These are phyloP conservation scores for Stachybotrys chlorohalonatus DNA, from an alignment of 2,329 filamentous ascomycete genomes.

Conservation along the genomic window DNA sequence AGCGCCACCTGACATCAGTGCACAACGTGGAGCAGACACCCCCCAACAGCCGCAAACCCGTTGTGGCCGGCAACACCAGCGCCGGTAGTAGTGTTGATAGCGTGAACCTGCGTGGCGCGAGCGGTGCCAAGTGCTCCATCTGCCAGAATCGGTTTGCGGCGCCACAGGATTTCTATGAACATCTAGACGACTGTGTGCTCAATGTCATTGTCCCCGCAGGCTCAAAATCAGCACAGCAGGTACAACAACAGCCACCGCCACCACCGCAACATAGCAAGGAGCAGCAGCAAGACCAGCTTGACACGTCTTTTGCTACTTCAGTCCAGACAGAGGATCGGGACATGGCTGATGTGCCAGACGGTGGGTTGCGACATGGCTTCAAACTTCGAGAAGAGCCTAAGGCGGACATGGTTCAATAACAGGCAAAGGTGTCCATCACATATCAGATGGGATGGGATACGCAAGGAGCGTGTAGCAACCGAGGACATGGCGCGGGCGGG, in stretches of 20 bases:
- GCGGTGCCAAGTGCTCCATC: slow-evolving; percentile 82
- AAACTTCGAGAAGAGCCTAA: background rate
- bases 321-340: background rate
- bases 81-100: slow-evolving; percentile 2
- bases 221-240: background rate
- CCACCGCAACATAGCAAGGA: background rate
- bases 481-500: no score
- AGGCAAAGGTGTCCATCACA: background rate
- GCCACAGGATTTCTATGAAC: slow-evolving; percentile 95
- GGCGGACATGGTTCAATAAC: background rate
- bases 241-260: background rate
- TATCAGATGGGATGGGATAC: background rate
- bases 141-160: slow-evolving; percentile 72
- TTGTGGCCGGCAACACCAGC: slow-evolving; percentile 9
- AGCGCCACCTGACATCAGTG: slow-evolving; percentile 84
- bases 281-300: slow-evolving; percentile 1
- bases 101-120: slow-evolving; percentile 12
- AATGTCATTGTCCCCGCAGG: slow-evolving; percentile 43
- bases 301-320: background rate
- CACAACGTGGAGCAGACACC: slow-evolving; percentile 92
- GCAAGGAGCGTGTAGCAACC: background rate
- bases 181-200: slow-evolving; percentile 63
- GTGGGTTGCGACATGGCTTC: background rate
- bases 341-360: background rate
- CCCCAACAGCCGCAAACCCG: slow-evolving; percentile 76